Base-by-base conservation (phyloP, 176 grass and related monocot species). In the Zea luxurians region DNA sequence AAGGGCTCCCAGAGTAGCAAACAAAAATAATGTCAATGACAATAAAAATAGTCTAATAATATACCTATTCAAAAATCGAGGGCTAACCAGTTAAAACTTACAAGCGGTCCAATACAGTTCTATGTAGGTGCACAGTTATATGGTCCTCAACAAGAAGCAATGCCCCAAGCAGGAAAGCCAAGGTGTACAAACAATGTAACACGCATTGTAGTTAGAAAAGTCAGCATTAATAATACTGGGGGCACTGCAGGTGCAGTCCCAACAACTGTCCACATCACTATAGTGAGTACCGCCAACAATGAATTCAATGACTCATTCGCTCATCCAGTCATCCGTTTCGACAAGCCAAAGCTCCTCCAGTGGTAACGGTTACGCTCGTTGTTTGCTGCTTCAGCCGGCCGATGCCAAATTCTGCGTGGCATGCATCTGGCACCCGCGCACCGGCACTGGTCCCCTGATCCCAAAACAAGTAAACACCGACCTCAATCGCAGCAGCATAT, bases 391-490 rank as follows among this genome's bases (percentile, higher is more conserved):
- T 36, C 6, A 6, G 43, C 58, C 34, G 17, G 4, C 38, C 35
- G 27, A 61, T 64, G 38, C 50, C n/a, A 70, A 80, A 81, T 64
- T 49, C 65, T 71, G 76, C 86, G 54, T 12, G 12, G 66, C 76
- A 84, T 63, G 76, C 76, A 53, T 76, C 46, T 38, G 13, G 86
- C 61, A 11, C 86, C 36, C 2, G 16, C 7, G 3, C 9, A 27
- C 27, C 27, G 11, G 43, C 27, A 27, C 27, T 64, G 70, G 81
- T 71, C 64, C 81, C 81, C 6, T 10, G 13, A 71, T 58, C 55
- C 77, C 65, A 20, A 59, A 84, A 76, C 48, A 12, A 89, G 76
- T 76, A 75, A 73, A 10, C 71, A 64, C 64, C 70, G 17, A 80
- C 64, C 47, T 66, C 71, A 81, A 84, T 43, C 49, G 13, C 60